A percentile compares a stretch with the other conserved stretches of the same genome.
Conservation (phyloP, 2,329 filamentous ascomycete genomes). For the Rutstroemia sp. region DNA sequence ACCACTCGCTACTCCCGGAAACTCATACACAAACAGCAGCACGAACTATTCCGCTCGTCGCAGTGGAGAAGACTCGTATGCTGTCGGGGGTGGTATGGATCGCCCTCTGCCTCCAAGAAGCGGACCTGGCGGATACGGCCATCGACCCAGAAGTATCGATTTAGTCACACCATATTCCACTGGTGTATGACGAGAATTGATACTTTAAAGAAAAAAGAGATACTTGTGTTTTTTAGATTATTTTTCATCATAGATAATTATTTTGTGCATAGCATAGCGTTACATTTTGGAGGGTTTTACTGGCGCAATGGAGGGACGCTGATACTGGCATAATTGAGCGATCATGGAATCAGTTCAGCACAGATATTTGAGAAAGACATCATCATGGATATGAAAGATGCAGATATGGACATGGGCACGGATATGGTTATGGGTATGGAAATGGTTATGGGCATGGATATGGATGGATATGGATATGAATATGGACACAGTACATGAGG, state of each 20-base stretch:
- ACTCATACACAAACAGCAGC: slow-evolving; percentile 17
- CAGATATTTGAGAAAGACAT: background rate
- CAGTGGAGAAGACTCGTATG: slow-evolving; percentile 21
- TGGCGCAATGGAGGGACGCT: background rate
- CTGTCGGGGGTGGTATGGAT: slow-evolving; percentile 34
- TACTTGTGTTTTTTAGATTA: background rate
- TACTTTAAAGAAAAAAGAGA: background rate
- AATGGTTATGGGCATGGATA: background rate
- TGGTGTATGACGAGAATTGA: background rate
- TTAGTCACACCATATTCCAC: slow-evolving; percentile 45
- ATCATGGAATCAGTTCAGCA: background rate
- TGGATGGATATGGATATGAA: background rate
- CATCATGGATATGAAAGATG: no score
- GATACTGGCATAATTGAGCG: background rate
- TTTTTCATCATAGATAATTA: background rate
- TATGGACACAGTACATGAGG: background rate
- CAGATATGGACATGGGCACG: background rate
- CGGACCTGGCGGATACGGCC: slow-evolving; percentile 43
- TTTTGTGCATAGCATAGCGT: background rate
- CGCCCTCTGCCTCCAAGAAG: slow-evolving; percentile 49
- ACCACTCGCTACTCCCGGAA: slow-evolving; percentile 20
- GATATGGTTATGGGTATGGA: background rate
- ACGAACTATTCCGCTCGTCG: slow-evolving; percentile 15
- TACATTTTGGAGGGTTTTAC: background rate
- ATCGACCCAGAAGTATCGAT: slow-evolving; percentile 54